Base-by-base conservation (phyloP, 106 monocot genomes). In the Dioscorea zingiberensis region DNA sequence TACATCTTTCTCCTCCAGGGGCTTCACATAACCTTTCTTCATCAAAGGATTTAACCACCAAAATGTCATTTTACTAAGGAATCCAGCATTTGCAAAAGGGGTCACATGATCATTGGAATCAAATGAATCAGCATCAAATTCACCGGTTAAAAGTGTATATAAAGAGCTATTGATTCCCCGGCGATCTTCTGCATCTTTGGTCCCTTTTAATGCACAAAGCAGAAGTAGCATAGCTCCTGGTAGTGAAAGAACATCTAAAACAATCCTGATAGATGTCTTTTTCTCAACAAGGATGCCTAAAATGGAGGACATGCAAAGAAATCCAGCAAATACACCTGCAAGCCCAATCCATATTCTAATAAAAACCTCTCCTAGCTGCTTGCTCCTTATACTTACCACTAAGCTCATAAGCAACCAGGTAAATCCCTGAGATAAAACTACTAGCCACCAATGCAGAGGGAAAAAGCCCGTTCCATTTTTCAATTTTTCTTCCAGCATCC, bases 31-130 rank as follows among this genome's bases (percentile, higher is more conserved):
- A 5, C 94, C 94, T 46, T 80, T 71, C 64, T 72, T 72, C 60
- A 95, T 83, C 62, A 94, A 66, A 73, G 86, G 68, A 49, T 88
- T 90, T 57, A 95, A 53, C 94, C 94, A 95, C 77, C 85, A 85
- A 49, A 95, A 91, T 25, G 90, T 60, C 70, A 91, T 70, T 67
- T 65, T 83, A 55, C 80, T 82, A 22, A 90, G 59, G 32, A 91
- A 68, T 17, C 91, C 87, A 53, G 91, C 87, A 27, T 12, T 80
- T 13, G 92, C 79, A 53, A 83, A 86, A 46, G 74, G 73, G 45
- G 88, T 82, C 4, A 76, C 74, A 48, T 16, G 51, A 51, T 51
- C 19, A 18, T 8, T 19, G 18, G 21, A 27, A 46, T 63, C 58
- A 60, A 62, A 73, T 15, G 54, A 72, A 38, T 72, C 73, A 46